Percentiles rank a stretch among this genome's conserved stretches.
Evolutionary conservation across 2,329 filamentous ascomycete genomes (phyloP).

Genomic region (Fusarium abutilonis): DNA sequence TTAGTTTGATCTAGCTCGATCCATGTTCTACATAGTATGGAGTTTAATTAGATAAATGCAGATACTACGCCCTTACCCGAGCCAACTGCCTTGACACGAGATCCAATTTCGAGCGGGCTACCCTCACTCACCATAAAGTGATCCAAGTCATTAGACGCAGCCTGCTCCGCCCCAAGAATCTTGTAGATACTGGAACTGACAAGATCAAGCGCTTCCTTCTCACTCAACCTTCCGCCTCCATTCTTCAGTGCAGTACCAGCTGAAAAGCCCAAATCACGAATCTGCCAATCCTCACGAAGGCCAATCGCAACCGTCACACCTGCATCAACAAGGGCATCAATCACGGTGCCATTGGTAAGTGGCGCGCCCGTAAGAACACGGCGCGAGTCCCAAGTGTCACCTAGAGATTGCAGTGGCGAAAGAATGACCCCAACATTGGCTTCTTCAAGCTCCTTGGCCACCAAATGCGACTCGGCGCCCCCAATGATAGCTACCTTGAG

Average conservation of each 20-base stretch:
- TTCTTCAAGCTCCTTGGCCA: slow-evolving; percentile 66
- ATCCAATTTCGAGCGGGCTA: slow-evolving; percentile 68
- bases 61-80: slow-evolving; percentile 47
- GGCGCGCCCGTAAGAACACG: slow-evolving; percentile 71
- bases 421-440: slow-evolving; percentile 69
- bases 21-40: not conserved
- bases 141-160: slow-evolving; percentile 41
- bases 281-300: slow-evolving; percentile 69
- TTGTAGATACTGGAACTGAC: slow-evolving; percentile 66
- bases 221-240: slow-evolving; percentile 60
- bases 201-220: slow-evolving; percentile 65
- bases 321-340: slow-evolving; percentile 66
- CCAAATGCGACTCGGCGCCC: slow-evolving; percentile 69
- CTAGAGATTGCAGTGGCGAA: slow-evolving; percentile 66
- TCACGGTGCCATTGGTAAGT: slow-evolving; percentile 70
- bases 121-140: slow-evolving; percentile 73
- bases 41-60: slow-evolving; percentile 48
- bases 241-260: slow-evolving; percentile 70
- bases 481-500: slow-evolving; percentile 68
- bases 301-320: slow-evolving; percentile 69
- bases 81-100: slow-evolving; percentile 64
- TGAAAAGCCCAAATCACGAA: slow-evolving; percentile 67
- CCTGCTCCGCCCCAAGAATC: slow-evolving; percentile 61
- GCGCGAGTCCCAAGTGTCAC: slow-evolving; percentile 67
- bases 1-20: too few species aligned